These are phyloP conservation scores for Terana coerulea DNA, from an alignment of 768 basidiomycete genomes.

Conservation along the genomic window DNA sequence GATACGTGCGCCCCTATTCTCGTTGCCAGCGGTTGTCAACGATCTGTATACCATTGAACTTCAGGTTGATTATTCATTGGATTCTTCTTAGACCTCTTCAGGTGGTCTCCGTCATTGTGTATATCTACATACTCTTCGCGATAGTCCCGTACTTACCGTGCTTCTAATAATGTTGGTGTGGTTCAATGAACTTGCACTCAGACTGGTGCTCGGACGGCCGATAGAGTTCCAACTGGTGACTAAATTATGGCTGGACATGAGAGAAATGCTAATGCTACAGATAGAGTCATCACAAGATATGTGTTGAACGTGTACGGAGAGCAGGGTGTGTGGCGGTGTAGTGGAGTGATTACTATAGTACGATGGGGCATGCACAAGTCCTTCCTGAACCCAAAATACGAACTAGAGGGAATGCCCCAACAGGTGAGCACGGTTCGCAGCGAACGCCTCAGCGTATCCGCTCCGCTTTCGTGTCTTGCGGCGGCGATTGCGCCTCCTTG, in stretches of 20 bases:
- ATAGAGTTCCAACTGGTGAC: not conserved
- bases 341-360: not conserved
- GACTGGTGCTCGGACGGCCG: not conserved
- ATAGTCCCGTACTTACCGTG: not conserved
- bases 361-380: not conserved
- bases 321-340: no score
- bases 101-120: not conserved
- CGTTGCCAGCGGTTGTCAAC: no score
- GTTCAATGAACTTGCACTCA: not conserved
- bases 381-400: not conserved
- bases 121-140: not conserved
- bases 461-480: conserved; percentile 1
- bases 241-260: not conserved
- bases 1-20: no score
- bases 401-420: not conserved
- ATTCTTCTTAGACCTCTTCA: no score
- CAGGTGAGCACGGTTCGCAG: no score
- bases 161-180: not conserved
- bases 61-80: no score
- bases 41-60: conserved; percentile 7
- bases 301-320: not conserved
- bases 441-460: conserved; percentile 4
- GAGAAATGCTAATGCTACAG: not conserved
- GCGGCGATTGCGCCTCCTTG: not conserved
- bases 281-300: not conserved